phyloP scores from a whole-genome alignment of 1,284 basidiomycete genomes.

The Heimioporus punctisporus region DNA sequence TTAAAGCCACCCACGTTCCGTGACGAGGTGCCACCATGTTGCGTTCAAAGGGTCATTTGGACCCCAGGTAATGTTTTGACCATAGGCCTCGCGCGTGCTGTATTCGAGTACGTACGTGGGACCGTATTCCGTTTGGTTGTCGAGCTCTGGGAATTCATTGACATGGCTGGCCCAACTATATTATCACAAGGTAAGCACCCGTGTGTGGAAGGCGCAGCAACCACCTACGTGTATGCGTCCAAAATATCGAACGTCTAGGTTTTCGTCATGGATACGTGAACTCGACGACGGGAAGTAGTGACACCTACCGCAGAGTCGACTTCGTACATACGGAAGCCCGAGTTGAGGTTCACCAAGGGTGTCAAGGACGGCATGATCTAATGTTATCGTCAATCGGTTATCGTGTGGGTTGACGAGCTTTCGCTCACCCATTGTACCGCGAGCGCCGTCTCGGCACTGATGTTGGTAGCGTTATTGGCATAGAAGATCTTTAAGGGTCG shows the following conservation, averaged over 20 bases:
- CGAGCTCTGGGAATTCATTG: slow-evolving; percentile 36
- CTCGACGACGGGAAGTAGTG: neutral
- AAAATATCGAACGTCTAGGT: slow-evolving; percentile 41
- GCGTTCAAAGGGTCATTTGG: slow-evolving; percentile 47
- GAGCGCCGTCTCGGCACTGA: slow-evolving; percentile 54
- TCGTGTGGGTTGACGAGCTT: neutral
- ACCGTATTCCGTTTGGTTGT: slow-evolving; percentile 35
- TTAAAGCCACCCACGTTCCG: slow-evolving; percentile 34
- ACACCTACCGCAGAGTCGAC: slow-evolving; percentile 65
- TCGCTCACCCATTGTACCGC: slow-evolving; percentile 52
- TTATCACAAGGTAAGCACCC: neutral
- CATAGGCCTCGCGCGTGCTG: slow-evolving; percentile 44
- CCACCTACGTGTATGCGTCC: slow-evolving; percentile 41
- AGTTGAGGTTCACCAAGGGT: slow-evolving; percentile 74
- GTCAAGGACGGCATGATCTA: slow-evolving; percentile 72
- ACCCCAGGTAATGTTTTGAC: slow-evolving; percentile 44
- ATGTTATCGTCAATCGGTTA: neutral
- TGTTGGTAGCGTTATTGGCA: slow-evolving; percentile 42
- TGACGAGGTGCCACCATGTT: slow-evolving; percentile 52
- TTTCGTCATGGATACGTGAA: slow-evolving; percentile 2
- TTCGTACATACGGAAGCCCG: slow-evolving; percentile 79
- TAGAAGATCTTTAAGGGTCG: slow-evolving; percentile 40
- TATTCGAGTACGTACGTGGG: slow-evolving; percentile 47
- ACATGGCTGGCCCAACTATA: slow-evolving; percentile 39
- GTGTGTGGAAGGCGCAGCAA: neutral